These are phyloP conservation scores for Epithele typhae DNA, from an alignment of 768 basidiomycete genomes.

Conservation along the genomic window DNA sequence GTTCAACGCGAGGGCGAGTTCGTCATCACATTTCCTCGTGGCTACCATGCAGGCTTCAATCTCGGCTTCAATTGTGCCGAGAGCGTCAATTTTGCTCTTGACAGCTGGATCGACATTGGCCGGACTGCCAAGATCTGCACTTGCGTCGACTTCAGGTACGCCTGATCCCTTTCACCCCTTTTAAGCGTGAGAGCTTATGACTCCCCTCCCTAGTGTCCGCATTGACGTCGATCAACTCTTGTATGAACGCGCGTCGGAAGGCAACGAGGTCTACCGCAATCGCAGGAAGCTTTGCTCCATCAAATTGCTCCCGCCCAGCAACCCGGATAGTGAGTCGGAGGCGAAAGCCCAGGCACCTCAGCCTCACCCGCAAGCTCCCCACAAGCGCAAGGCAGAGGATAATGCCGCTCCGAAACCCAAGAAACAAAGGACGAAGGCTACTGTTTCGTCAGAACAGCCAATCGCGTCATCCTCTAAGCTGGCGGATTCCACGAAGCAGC, in stretches of 20 bases:
- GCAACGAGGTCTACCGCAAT: slow-evolving; percentile 7
- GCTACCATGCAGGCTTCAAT: slow-evolving; percentile 97
- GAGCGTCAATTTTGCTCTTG: slow-evolving; percentile 93
- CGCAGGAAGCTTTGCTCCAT: slow-evolving; percentile 1
- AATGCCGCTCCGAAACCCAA: slow-evolving; percentile 4
- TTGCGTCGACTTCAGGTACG: slow-evolving; percentile 71
- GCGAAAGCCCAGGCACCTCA: slow-evolving; percentile 22
- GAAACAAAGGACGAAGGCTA: slow-evolving; percentile 17
- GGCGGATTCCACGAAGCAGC: slow-evolving; percentile 7
- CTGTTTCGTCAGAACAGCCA: no score
- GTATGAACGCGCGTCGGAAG: slow-evolving; percentile 54
- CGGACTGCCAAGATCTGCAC: slow-evolving; percentile 72
- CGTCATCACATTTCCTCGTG: slow-evolving; percentile 90
- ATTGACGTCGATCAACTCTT: slow-evolving; percentile 92
- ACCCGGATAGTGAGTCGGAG: slow-evolving; percentile 27
- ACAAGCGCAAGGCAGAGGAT: slow-evolving; percentile 1
- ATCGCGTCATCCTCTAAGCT: no score
- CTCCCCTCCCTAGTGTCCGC: slow-evolving; percentile 56
- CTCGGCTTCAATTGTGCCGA: slow-evolving; percentile 96
- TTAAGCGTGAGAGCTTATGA: no score
- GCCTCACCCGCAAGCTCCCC: slow-evolving; percentile 1
- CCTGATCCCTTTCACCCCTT: no score
- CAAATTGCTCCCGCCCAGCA: no score
- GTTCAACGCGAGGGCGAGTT: slow-evolving; percentile 96
- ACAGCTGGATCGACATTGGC: slow-evolving; percentile 90